Evolutionary conservation across 768 basidiomycete genomes (phyloP), one percentile per base, ranked within the genome.

Genomic region (Panaeolus cyanescens): DNA sequence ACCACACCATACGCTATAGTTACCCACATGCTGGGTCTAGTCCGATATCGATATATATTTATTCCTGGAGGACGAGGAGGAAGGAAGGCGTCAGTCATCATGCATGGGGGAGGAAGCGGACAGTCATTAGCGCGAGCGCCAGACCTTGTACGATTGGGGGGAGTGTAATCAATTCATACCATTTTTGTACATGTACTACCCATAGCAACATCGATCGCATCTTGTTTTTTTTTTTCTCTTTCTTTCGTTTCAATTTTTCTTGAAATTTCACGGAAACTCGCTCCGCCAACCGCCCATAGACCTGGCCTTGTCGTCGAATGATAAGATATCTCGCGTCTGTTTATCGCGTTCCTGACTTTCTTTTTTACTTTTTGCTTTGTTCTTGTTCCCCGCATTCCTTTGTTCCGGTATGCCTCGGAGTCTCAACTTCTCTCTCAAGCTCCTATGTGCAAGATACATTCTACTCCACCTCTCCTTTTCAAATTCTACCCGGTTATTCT

Each of bases 81-180:
- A 57, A 56, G 57, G 59, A 34, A 36, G 63, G 13, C 19, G 31
- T 55, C 28, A 17, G 33, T 32, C 34, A 53, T n/a, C n/a, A n/a
- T n/a, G 28, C 56, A 55, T 28, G 40, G 56, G 54, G 53, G n/a
- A 54, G 40, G 59, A 55, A 31, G 53, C 36, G 55, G 39, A 54
- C 39, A 54, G 54, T 59, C 45, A 55, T 63, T 42, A 64, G 59
- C 59, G 54, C 59, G 63, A 40, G 61, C 45, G 39, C 55, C 50
- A n/a, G 22, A 36, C 55, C 39, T 39, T 73, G 69, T 71, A 71
- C 69, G 64, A 69, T 66, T 70, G 72, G 73, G 67, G 64, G 40
- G 64, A 65, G 68, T 63, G 62, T 68, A 70, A 73, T 72, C 69
- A 74, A 73, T 70, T 74, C 73, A 75, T 75, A 72, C 69, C 68